phyloP scores from a whole-genome alignment of 1,139 yeast species.

The Pichia sp. region DNA sequence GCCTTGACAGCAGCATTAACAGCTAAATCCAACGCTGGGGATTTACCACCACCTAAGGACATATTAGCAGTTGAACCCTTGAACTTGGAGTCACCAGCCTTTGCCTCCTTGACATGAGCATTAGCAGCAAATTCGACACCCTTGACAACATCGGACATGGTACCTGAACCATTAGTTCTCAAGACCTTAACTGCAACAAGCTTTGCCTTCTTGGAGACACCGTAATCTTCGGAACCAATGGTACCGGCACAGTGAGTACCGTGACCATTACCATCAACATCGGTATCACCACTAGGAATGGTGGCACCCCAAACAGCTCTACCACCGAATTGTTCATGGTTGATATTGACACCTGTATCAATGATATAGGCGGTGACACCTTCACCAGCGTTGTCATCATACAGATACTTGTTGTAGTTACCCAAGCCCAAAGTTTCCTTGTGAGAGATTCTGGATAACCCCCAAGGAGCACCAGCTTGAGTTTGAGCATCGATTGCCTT shows the following conservation, averaged over 20 bases:
- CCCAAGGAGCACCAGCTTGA: conserved; percentile 94
- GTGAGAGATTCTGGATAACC: conserved; percentile 90
- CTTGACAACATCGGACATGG: conserved; percentile 74
- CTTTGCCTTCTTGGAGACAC: conserved; percentile 72
- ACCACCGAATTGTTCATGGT: conserved; percentile 80
- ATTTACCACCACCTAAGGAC: conserved; percentile 86
- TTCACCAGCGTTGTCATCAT: conserved; percentile 77
- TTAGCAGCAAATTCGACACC: conserved; percentile 76
- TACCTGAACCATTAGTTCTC: conserved; percentile 70
- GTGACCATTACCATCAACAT: conserved; percentile 90
- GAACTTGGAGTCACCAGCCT: conserved; percentile 54
- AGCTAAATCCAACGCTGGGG: conserved; percentile 74
- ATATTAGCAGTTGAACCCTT: conserved; percentile 86
- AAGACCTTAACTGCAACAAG: conserved; percentile 74
- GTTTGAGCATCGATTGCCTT: conserved; percentile 51
- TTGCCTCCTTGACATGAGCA: conserved; percentile 52
- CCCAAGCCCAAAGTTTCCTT: conserved; percentile 70
- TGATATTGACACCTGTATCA: conserved; percentile 85
- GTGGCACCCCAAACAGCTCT: conserved; percentile 95
- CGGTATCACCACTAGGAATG: conserved; percentile 75
- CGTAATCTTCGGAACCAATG: conserved; percentile 65
- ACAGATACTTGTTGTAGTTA: conserved; percentile 79
- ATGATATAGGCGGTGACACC: conserved; percentile 88
- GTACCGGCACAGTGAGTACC: conserved; percentile 90
- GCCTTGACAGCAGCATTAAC: conserved; percentile 79